Percentiles rank a stretch among this genome's conserved stretches.
phyloP scores from a whole-genome alignment of 208 protist genomes.

The Phytomonas francai region DNA sequence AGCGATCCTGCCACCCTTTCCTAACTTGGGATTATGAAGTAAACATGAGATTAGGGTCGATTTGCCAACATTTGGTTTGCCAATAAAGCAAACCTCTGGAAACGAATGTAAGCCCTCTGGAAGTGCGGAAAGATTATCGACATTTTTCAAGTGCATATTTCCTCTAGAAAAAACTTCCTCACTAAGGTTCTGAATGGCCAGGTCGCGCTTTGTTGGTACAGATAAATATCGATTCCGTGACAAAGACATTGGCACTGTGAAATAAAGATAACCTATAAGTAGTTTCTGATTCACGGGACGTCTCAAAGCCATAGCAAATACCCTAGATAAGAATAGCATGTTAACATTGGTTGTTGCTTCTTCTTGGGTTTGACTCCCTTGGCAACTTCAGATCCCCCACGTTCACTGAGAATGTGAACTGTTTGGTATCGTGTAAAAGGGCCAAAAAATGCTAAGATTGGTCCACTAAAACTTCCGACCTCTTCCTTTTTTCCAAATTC shows the following conservation, averaged over 20 bases:
- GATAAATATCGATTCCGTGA: not conserved
- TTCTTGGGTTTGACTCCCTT: not conserved
- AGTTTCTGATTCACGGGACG: not conserved
- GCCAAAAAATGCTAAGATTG: not conserved
- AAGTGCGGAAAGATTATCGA: constrained; percentile 56
- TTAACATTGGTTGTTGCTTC: not conserved
- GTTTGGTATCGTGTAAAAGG: not conserved
- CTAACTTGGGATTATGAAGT: constrained; percentile 68
- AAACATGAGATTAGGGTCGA: constrained; percentile 79
- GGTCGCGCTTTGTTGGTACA: constrained; percentile 17
- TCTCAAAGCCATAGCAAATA: not conserved
- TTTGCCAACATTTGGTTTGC: constrained; percentile 83
- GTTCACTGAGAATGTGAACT: not conserved
- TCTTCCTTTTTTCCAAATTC: not conserved
- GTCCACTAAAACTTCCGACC: not conserved
- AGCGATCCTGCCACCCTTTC: constrained; percentile 25
- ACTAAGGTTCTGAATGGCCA: constrained; percentile 37
- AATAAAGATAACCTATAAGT: not conserved
- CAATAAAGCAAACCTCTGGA: constrained; percentile 87
- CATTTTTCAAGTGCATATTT: constrained; percentile 81
- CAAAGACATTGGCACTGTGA: not conserved
- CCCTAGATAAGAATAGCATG: not conserved
- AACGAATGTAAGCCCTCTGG: constrained; percentile 85
- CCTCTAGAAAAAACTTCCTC: constrained; percentile 77
- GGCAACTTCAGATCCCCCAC: not conserved